These are phyloP conservation scores for Solanum tarijense DNA, from an alignment of 257 asterid genomes.

Conservation along the genomic window DNA sequence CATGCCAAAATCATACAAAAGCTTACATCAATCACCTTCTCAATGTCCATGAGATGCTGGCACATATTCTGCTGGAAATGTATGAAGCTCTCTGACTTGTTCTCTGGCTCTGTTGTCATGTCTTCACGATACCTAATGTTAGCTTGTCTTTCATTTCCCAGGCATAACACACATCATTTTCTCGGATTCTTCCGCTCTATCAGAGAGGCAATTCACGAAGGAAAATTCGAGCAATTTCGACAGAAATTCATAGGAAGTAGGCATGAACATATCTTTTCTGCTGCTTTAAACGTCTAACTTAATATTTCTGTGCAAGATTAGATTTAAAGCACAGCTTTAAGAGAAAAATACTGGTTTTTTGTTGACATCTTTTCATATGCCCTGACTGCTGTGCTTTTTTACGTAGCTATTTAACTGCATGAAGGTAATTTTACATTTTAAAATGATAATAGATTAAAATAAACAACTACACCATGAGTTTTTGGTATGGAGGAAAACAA, in stretches of 20 bases:
- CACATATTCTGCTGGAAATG: conserved; percentile 84
- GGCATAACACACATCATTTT: conserved; percentile 92
- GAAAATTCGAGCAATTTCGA: conserved; percentile 54
- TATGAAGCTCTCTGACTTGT: conserved; percentile 15
- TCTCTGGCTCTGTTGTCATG: not conserved
- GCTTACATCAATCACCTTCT: conserved; percentile 88
- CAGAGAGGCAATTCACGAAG: conserved; percentile 57
- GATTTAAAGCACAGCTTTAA: not conserved
- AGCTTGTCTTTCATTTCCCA: conserved; percentile 13
- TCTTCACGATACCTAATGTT: not conserved
- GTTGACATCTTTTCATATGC: not conserved
- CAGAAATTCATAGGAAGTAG: conserved; percentile 46
- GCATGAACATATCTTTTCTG: conserved; percentile 27
- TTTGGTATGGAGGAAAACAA: not conserved
- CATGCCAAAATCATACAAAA: conserved; percentile 83
- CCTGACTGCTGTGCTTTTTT: not conserved
- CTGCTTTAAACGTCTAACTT: conserved; percentile 23
- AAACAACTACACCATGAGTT: not conserved
- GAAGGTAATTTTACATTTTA: not conserved
- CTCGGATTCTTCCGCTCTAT: conserved; percentile 71
- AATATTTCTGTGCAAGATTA: not conserved
- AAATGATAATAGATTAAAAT: not conserved
- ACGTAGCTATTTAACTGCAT: not conserved
- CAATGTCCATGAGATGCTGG: conserved; percentile 92
- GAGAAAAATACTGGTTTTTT: not conserved